These are phyloP conservation scores for Fusarium bulbicola DNA, from an alignment of 2,329 filamentous ascomycete species.

Conservation along the genomic window DNA sequence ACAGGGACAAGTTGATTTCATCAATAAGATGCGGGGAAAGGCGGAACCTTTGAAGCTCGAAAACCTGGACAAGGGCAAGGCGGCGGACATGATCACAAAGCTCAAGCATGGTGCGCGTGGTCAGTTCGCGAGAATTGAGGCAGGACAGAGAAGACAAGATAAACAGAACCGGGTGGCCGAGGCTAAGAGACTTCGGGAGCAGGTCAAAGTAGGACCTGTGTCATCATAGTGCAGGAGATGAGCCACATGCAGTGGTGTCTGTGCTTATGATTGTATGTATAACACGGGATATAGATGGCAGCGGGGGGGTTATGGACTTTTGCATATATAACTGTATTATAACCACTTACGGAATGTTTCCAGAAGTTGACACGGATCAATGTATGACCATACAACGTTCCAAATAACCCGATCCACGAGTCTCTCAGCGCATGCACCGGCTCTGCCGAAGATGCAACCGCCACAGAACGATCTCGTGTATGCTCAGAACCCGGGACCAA, in stretches of 20 bases:
- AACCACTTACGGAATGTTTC: slow-evolving; percentile 13
- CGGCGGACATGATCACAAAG: slow-evolving; percentile 92
- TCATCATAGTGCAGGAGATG: slow-evolving; percentile 27
- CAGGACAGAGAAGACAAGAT: slow-evolving; percentile 60
- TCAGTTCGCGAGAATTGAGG: slow-evolving; percentile 64
- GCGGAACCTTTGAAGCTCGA: slow-evolving; percentile 61
- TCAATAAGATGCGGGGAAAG: slow-evolving; percentile 71
- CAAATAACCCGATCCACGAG: slow-evolving; percentile 13
- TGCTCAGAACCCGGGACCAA: background rate
- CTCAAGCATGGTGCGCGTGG: slow-evolving; percentile 82
- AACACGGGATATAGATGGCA: slow-evolving; percentile 8
- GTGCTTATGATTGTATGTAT: slow-evolving; percentile 25
- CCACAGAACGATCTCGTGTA: slow-evolving; percentile 3
- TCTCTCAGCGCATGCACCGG: background rate
- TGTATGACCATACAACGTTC: slow-evolving; percentile 1
- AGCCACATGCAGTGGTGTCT: slow-evolving; percentile 4
- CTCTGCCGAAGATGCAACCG: slow-evolving; percentile 14
- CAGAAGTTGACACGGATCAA: slow-evolving; percentile 4
- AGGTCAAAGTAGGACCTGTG: slow-evolving; percentile 64
- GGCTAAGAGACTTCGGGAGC: slow-evolving; percentile 57
- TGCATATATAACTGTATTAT: background rate
- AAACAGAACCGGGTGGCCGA: slow-evolving; percentile 50
- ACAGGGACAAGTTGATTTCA: slow-evolving; percentile 70
- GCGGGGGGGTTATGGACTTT: slow-evolving; percentile 10
- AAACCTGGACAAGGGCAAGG: slow-evolving; percentile 80